phyloP scores from a whole-genome alignment of 192 early-diverging fungal species.

The Borealophlyctis nickersoniae region DNA sequence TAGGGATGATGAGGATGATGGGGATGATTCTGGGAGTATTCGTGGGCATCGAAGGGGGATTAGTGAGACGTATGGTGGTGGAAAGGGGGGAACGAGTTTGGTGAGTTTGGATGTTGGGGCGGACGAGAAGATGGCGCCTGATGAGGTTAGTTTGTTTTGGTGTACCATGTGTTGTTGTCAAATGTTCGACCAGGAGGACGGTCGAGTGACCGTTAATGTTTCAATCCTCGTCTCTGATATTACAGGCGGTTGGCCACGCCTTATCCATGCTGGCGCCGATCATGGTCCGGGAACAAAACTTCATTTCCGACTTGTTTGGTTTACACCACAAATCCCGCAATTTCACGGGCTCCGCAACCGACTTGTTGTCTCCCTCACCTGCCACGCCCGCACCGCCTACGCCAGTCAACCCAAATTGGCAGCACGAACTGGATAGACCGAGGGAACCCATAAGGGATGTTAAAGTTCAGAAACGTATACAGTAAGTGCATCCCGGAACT shows the following conservation, averaged over 20 bases:
- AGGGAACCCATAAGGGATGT: constrained; percentile 63
- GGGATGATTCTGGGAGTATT: constrained; percentile 17
- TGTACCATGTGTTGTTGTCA: too few species aligned
- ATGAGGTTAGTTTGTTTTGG: constrained; percentile 37
- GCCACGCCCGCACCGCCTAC: constrained; percentile 4
- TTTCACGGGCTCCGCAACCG: neutral
- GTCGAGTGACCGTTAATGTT: too few species aligned
- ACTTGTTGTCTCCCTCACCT: constrained; percentile 5
- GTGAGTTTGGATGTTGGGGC: constrained; percentile 26
- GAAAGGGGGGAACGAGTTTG: constrained; percentile 5
- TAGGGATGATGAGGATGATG: constrained; percentile 16
- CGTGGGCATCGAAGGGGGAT: constrained; percentile 12
- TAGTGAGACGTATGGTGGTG: constrained; percentile 1
- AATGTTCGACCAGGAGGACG: too few species aligned
- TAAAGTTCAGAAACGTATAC: constrained; percentile 63
- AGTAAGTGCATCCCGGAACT: constrained; percentile 39
- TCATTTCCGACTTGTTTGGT: constrained; percentile 83
- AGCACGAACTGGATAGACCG: constrained; percentile 45
- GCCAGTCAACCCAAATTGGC: constrained; percentile 39
- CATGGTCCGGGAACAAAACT: constrained; percentile 88
- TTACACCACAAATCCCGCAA: constrained; percentile 31
- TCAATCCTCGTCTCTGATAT: too few species aligned
- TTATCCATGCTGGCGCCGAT: constrained; percentile 58
- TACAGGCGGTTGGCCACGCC: constrained; percentile 60
- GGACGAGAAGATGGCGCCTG: constrained; percentile 52